phyloP scores from a whole-genome alignment of 495 filamentous ascomycete species.

The Tuber indicum region DNA sequence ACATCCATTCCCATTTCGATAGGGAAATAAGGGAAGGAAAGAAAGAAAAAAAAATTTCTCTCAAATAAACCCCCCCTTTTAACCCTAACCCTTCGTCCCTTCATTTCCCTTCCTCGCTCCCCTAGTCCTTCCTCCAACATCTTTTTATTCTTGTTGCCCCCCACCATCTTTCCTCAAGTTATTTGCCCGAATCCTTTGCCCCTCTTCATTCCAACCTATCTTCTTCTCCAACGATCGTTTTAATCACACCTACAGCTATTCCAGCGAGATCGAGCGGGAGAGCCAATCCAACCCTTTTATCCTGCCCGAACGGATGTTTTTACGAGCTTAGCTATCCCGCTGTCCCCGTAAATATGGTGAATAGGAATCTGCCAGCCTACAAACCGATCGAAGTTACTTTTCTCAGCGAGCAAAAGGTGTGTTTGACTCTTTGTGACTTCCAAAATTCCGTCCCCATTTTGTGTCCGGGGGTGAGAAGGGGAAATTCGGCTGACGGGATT shows the following conservation, averaged over 20 bases:
- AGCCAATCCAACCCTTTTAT: not conserved
- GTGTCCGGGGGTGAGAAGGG: not conserved
- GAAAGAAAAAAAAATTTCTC: slow-evolving; percentile 15
- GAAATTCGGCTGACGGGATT: slow-evolving; percentile 20
- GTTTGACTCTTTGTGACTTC: slow-evolving; percentile 10
- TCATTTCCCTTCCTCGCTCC: not conserved
- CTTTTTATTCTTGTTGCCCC: slow-evolving; percentile 3
- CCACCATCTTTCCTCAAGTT: not conserved
- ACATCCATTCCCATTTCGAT: not conserved
- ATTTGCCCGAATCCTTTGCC: not conserved
- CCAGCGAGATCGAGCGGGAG: not conserved
- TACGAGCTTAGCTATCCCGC: not conserved
- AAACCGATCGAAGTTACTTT: slow-evolving; percentile 33
- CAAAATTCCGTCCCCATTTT: not conserved
- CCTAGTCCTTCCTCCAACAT: not conserved
- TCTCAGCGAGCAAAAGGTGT: slow-evolving; percentile 35
- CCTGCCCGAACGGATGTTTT: not conserved
- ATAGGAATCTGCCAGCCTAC: slow-evolving; percentile 31
- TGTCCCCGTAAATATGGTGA: slow-evolving; percentile 17
- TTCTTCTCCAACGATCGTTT: not conserved
- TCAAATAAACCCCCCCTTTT: not conserved
- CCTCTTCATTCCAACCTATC: not conserved
- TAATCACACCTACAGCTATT: not conserved
- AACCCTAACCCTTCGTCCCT: slow-evolving; percentile 13
- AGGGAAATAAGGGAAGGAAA: not conserved